Base-by-base conservation (phyloP, 257 asterid genomes). In the Solanum pennellii region DNA sequence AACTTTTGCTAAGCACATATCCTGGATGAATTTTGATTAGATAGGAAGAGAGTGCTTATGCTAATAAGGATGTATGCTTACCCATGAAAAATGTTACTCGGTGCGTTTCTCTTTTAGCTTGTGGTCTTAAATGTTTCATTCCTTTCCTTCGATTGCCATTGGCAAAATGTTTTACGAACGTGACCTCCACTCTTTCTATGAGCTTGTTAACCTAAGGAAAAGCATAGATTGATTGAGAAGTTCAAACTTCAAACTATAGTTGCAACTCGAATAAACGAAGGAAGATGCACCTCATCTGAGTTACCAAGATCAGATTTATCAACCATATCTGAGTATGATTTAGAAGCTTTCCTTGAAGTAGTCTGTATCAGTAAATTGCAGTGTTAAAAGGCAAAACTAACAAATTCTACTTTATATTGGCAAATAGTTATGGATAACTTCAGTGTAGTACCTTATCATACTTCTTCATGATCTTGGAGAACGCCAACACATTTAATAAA, bases 391-490 rank as follows among this genome's bases (percentile, higher is more conserved):
- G 59, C 83, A 23, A 75, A 41, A 75, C 59, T 75, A 9, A 33
- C 16, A 31, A 72, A 5, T 75, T 23, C 23, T 39, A 79, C 35
- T 29, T 52, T 3, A 10, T 52, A 45, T 60, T 27, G 31, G 60
- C 35, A 66, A 52, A 31, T 2, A 7, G 56, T 75, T 66, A 66
- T 66, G 5, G 13, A 41, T 41, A 23, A 75, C 5, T 74, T 74
- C 82, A 39, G 82, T 74, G 37, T n/a, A 49, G 42, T 89, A 95
- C 98, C 99, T 96, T 96, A 87, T 96, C 97, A 82, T 95, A 95
- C 93, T 96, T 96, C 96, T 95, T 95, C 98, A 95, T 86, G 87
- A 94, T 96, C 95, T 95, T 96, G 49, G 98, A 94, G 89, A 93
- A 91, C 33, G 99, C 99, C 91, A 95, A 93, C 89, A 76, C 89